Base-by-base conservation (phyloP, 139 green algal genomes). In the Zygnema circumcarinatum region DNA sequence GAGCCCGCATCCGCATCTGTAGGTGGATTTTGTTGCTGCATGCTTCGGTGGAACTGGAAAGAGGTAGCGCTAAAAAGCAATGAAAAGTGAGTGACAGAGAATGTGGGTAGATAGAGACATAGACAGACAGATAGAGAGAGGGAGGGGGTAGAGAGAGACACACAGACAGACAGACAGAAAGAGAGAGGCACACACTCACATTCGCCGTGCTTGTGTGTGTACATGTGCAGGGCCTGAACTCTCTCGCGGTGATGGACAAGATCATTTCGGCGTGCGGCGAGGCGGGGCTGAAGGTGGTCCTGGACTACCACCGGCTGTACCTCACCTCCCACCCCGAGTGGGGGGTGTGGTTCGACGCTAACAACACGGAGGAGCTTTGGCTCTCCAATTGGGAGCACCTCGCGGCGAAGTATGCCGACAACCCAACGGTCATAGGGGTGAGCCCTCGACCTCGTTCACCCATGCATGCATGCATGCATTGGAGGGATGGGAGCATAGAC, bases 171-270 rank as follows among this genome's bases (percentile, higher is more conserved):
- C n/a, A n/a, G n/a, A n/a, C n/a, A n/a, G n/a, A n/a, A n/a, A n/a
- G n/a, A n/a, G n/a, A n/a, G n/a, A n/a, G n/a, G n/a, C n/a, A n/a
- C n/a, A n/a, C n/a, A n/a, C n/a, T n/a, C n/a, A n/a, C n/a, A n/a
- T n/a, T n/a, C n/a, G n/a, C n/a, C n/a, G n/a, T n/a, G n/a, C n/a
- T n/a, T n/a, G n/a, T n/a, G n/a, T n/a, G n/a, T n/a, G n/a, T n/a
- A n/a, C n/a, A n/a, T n/a, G n/a, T n/a, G n/a, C 76, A 88, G 82
- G 73, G 73, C 1, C 73, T 88, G 25, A 88, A 83, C 31, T 88
- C 69, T 29, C 39, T 88, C 0, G 47, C 74, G 36, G 42, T 84
- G 31, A 83, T 88, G 69, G 69, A 88, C 31, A 84, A 84, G 83
- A 25, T 88, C 38, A 84, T 88, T 2, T 21, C 20, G 0, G 83